Percentiles rank a stretch among this genome's conserved stretches.
Evolutionary conservation across 202 grass and related monocot genomes (phyloP).

Genomic region (Carex arenaria): DNA sequence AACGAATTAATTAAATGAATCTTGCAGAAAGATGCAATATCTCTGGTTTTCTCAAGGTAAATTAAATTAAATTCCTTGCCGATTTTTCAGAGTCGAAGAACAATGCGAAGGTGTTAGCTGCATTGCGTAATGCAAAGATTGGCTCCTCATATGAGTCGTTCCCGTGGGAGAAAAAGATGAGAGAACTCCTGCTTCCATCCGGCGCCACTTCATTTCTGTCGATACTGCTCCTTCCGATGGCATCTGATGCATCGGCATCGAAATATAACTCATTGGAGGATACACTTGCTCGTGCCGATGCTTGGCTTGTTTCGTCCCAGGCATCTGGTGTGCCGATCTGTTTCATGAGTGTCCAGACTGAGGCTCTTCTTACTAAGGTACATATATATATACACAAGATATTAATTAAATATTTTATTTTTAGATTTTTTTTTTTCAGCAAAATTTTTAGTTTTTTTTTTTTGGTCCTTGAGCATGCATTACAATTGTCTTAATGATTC

Average conservation of each 20-base stretch:
- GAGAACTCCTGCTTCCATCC: constrained; percentile 43
- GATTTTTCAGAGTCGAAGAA: constrained; percentile 45
- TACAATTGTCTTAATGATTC: neutral
- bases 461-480: neutral
- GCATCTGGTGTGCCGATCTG: constrained; percentile 50
- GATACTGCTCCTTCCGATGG: constrained; percentile 66
- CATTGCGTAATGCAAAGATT: constrained; percentile 56
- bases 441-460: too few relatives aligned
- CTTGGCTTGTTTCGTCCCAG: constrained; percentile 70
- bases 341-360: constrained; percentile 68
- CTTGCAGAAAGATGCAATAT: neutral
- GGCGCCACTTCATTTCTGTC: constrained; percentile 62
- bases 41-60: constrained; percentile 2
- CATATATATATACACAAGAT: too few relatives aligned
- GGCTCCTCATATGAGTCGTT: constrained; percentile 47
- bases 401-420: neutral
- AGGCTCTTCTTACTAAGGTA: constrained; percentile 89
- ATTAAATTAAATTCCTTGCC: constrained; percentile 7
- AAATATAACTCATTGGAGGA: constrained; percentile 72
- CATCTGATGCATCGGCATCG: constrained; percentile 37
- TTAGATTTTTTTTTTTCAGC: neutral
- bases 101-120: constrained; percentile 35
- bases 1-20: neutral
- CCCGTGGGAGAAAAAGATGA: constrained; percentile 90
- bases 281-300: constrained; percentile 68